A percentile compares a stretch with the other conserved stretches of the same genome.
Evolutionary conservation across 2,329 filamentous ascomycete genomes (phyloP).

Genomic region (Aspergillus floridensis): DNA sequence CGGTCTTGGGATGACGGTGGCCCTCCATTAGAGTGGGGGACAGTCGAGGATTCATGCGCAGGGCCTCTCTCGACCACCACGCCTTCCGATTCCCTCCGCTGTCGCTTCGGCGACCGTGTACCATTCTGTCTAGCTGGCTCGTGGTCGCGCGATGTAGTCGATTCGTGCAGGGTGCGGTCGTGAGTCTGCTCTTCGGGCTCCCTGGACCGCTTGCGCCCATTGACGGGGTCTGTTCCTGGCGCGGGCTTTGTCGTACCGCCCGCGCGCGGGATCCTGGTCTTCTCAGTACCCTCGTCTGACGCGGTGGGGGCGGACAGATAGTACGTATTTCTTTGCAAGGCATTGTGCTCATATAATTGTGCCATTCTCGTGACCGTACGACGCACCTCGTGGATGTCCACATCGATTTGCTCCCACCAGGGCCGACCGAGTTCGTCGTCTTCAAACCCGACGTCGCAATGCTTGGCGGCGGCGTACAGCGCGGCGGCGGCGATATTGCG

Average conservation of each 20-base stretch:
- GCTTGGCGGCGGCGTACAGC: slow-evolving; percentile 80
- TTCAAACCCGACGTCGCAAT: slow-evolving; percentile 68
- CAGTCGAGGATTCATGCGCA: slow-evolving; percentile 11
- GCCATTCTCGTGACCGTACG: slow-evolving; percentile 75
- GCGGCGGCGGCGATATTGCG: slow-evolving; percentile 80
- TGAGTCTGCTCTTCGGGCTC: slow-evolving; percentile 30
- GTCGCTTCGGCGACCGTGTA: slow-evolving; percentile 39
- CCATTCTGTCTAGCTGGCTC: slow-evolving; percentile 21
- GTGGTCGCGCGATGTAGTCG: slow-evolving; percentile 8
- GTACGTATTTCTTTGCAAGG: slow-evolving; percentile 43
- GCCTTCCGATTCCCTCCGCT: slow-evolving; percentile 28
- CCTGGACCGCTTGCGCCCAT: slow-evolving; percentile 41
- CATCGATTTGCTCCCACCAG: slow-evolving; percentile 82
- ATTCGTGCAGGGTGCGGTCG: slow-evolving; percentile 13
- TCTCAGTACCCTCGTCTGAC: slow-evolving; percentile 37
- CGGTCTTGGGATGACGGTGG: slow-evolving; percentile 15
- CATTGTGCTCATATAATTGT: slow-evolving; percentile 49
- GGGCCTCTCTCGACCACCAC: slow-evolving; percentile 2
- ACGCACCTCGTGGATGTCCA: slow-evolving; percentile 67
- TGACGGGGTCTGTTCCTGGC: slow-evolving; percentile 17
- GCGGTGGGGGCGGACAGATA: slow-evolving; percentile 40
- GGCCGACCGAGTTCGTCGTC: slow-evolving; percentile 71
- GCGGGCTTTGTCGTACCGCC: slow-evolving; percentile 24
- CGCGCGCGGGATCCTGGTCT: slow-evolving; percentile 35
- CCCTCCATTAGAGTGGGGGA: slow-evolving; percentile 6